Evolutionary conservation across 768 basidiomycete species (phyloP), one percentile per base, ranked within the genome.

Genomic region (Pluteus cervinus): DNA sequence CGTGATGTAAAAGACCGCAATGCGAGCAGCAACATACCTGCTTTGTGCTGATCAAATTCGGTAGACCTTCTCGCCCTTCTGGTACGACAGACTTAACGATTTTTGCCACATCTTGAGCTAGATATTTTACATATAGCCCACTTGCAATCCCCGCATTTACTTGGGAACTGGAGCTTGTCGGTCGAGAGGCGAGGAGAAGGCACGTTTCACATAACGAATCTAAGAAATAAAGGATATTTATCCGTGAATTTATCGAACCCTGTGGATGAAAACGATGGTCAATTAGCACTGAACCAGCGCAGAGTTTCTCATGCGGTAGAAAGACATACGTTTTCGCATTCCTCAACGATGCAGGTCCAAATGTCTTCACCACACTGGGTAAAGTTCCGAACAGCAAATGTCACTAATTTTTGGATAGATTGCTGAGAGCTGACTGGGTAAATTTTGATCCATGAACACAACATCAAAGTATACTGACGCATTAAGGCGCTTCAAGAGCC

Each of bases 291-390:
- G n/a, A n/a, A n/a, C n/a, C n/a, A n/a, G n/a, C n/a, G n/a, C n/a
- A n/a, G n/a, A n/a, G n/a, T n/a, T n/a, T n/a, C n/a, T n/a, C n/a
- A 28, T 18, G 30, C 29, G 16, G 14, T 39, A 21, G 6, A 29
- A 12, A 16, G 31, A 42, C 58, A 8, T 40, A 84, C 91, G 73
- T 91, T 93, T 55, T 86, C 80, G 46, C 83, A 89, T 62, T 93
- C 88, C 54, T 94, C 90, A 17, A 91, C 61, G 25, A 94, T 75
- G 49, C 90, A 93, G 48, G 93, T 90, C 92, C 91, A 94, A 8
- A 94, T 58, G 57, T 96, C 90, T 50, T 94, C 90, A 5, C 87
- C 90, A 39, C 89, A 92, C 40, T 74, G 74, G 4, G 81, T 68
- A 37, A 84, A 91, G 52, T 86, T 81, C 56, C 91, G 91, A 39